Evolutionary conservation across 1,284 basidiomycete species (phyloP), one percentile per base, ranked within the genome.

Genomic region (Apiotrichum porosum): DNA sequence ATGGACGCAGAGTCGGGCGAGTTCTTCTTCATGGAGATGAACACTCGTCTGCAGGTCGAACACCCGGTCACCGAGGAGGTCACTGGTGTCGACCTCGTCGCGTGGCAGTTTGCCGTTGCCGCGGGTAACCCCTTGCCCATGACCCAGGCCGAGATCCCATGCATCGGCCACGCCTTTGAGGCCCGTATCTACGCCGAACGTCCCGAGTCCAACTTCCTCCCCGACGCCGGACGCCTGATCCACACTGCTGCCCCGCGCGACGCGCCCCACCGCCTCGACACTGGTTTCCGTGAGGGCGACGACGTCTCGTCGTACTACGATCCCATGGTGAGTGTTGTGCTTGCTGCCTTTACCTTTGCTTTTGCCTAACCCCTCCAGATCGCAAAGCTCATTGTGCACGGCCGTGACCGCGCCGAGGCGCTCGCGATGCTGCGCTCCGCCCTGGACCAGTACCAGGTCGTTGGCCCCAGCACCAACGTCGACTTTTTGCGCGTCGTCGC

Each of bases 101-200:
- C 92, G 72, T 94, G 91, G 91, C 92, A 97, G 70, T 77, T 97
- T 18, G 84, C 86, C 81, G 84, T 93, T 22, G 90, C 93, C 12
- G 84, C 86, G 3, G 91, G 92, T 0, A 94, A 94, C 68, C 78
- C 83, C 0, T 78, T 97, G 18, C 88, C 90, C 8, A 75, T 92
- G 31, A 63, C 72, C 1, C 92, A 95, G 73, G 77, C 80, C 1
- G 76, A 84, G 30, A 84, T 97, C 45, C 86, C 85, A 17, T 83
- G 89, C 47, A 81, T 87, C 4, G 92, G 93, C 2, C 91, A 95
- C 61, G 87, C 92, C 0, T 95, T 95, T 60, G 92, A 95, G 74
- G 91, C 90, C 13, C 83, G 92, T n/a, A 93, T 97, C 59, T 97
- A 97, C 68, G 93, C 92, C 6, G 92, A 97, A 72, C 88, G 92